Evolutionary conservation across 768 basidiomycete species (phyloP).

Genomic region (Lentinula aciculospora): DNA sequence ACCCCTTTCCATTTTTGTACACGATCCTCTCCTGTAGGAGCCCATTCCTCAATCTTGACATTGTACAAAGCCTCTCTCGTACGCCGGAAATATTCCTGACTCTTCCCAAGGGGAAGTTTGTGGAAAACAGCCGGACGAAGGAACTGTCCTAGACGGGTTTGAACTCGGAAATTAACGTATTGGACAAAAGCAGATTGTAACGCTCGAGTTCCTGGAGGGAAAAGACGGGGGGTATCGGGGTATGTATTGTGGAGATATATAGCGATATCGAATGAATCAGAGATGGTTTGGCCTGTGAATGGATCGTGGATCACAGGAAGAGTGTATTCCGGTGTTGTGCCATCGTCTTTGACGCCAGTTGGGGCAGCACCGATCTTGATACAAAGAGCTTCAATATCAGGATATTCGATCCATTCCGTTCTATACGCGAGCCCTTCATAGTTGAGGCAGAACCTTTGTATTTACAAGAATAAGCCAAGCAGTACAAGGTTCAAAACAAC

Average conservation of each 20-base stretch:
- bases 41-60: slow-evolving; percentile 23
- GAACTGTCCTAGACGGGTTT: slow-evolving; percentile 13
- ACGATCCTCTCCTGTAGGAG: slow-evolving; percentile 20
- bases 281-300: slow-evolving; percentile 21
- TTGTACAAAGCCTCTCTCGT: slow-evolving; percentile 25
- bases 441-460: slow-evolving; percentile 17
- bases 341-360: slow-evolving; percentile 20
- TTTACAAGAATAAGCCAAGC: background rate
- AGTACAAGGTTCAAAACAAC: background rate
- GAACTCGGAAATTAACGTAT: background rate
- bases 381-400: slow-evolving; percentile 29
- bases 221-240: slow-evolving; percentile 26
- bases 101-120: slow-evolving; percentile 25
- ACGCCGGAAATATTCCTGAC: slow-evolving; percentile 25
- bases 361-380: slow-evolving; percentile 27
- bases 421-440: slow-evolving; percentile 29
- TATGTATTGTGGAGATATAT: slow-evolving; percentile 35
- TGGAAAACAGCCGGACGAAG: slow-evolving; percentile 10
- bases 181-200: slow-evolving; percentile 12
- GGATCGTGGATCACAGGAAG: slow-evolving; percentile 35
- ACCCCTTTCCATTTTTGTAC: slow-evolving; percentile 23
- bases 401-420: slow-evolving; percentile 34
- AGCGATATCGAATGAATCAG: slow-evolving; percentile 34
- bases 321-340: slow-evolving; percentile 24
- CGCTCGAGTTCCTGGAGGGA: slow-evolving; percentile 21